phyloP scores from a whole-genome alignment of 1,139 yeast genomes.

The Scheffersomyces insectosa region DNA sequence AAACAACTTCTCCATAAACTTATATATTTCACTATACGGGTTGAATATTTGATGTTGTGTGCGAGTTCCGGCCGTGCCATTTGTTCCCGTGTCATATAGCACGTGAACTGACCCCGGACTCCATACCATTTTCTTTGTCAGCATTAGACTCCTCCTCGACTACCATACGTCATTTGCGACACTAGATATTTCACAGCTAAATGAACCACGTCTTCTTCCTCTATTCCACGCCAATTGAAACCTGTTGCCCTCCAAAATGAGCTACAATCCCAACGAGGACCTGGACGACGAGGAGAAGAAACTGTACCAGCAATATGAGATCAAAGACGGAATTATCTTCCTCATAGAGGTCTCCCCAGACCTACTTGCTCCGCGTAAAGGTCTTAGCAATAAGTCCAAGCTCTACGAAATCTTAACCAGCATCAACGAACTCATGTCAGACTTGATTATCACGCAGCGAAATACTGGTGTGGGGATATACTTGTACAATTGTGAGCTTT shows the following conservation, averaged over 20 bases:
- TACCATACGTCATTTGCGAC: too few relatives aligned
- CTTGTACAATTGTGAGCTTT: constrained; percentile 49
- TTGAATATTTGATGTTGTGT: too few relatives aligned
- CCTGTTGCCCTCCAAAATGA: background rate
- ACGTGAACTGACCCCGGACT: too few relatives aligned
- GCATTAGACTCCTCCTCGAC: too few relatives aligned
- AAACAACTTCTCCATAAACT: too few relatives aligned
- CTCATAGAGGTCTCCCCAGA: constrained; percentile 60
- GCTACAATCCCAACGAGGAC: background rate
- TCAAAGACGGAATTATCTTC: constrained; percentile 64
- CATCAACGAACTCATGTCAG: constrained; percentile 56
- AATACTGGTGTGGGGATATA: constrained; percentile 69
- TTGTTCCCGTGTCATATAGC: too few relatives aligned
- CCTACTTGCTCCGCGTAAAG: constrained; percentile 39
- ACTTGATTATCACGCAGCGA: constrained; percentile 58
- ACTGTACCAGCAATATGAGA: constrained; percentile 41
- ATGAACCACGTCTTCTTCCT: too few relatives aligned
- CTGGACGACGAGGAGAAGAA: constrained; percentile 1
- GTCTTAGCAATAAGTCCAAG: constrained; percentile 39
- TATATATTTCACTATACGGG: too few relatives aligned
- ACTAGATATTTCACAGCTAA: too few relatives aligned
- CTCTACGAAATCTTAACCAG: constrained; percentile 54
- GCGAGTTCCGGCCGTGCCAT: too few relatives aligned
- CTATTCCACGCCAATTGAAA: too few relatives aligned
- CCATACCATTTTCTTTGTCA: too few relatives aligned